phyloP scores from a whole-genome alignment of 495 filamentous ascomycete species.

The Evernia prunastri region DNA sequence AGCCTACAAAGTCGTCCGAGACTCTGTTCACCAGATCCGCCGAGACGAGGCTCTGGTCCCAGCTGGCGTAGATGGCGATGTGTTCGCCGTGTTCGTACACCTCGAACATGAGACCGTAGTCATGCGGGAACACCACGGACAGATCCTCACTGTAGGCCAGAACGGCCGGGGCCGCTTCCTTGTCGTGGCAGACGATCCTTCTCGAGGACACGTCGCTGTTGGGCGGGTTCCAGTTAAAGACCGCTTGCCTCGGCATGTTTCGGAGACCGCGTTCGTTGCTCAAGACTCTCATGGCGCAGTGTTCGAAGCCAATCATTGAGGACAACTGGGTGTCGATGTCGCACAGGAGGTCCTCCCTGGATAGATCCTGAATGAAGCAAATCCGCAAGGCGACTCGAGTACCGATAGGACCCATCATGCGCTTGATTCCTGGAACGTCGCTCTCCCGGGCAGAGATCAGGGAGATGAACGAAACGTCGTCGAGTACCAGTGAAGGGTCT shows the following conservation, averaged over 20 bases:
- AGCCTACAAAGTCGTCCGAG: not conserved
- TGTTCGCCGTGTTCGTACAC: not conserved
- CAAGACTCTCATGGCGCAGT: not conserved
- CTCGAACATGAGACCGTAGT: not conserved
- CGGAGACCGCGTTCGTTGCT: too few species aligned
- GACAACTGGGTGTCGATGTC: not conserved
- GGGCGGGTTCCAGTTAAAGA: slow-evolving; percentile 4
- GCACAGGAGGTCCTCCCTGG: not conserved
- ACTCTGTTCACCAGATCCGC: not conserved
- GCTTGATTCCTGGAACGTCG: not conserved
- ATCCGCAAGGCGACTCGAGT: not conserved
- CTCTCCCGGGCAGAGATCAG: not conserved
- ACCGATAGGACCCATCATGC: not conserved
- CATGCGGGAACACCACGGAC: not conserved
- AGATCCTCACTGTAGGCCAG: not conserved
- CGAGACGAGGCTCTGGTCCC: not conserved
- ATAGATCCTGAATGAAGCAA: not conserved
- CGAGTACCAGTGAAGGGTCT: too few species aligned
- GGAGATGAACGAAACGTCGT: not conserved
- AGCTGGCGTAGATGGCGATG: not conserved
- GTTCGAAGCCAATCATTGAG: slow-evolving; percentile 1
- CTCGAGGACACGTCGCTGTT: not conserved
- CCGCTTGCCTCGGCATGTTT: not conserved
- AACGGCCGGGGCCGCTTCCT: not conserved
- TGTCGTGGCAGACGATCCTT: not conserved